A percentile compares a stretch with the other conserved stretches of the same genome.
phyloP scores from a whole-genome alignment of 2,329 filamentous ascomycete species.

The Sporothrix inflata region DNA sequence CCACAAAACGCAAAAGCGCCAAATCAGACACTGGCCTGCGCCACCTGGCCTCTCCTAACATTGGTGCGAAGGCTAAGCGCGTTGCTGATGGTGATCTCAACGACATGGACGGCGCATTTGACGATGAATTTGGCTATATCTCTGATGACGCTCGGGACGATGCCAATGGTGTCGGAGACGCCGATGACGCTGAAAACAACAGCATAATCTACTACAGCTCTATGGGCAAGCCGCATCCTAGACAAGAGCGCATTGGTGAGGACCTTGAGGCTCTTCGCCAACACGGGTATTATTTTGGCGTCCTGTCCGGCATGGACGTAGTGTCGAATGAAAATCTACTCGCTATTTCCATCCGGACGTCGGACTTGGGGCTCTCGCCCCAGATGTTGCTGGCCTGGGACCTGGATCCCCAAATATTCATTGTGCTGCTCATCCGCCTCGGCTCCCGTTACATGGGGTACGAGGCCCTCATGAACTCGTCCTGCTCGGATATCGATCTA shows the following conservation, averaged over 20 bases:
- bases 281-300: conserved; percentile 72
- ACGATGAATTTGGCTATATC: background rate
- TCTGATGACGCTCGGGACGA: conserved; percentile 33
- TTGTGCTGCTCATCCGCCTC: conserved; percentile 73
- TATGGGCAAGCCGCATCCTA: background rate
- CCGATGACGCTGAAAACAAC: conserved; percentile 40
- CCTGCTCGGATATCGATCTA: conserved; percentile 31
- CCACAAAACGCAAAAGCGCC: background rate
- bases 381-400: conserved; percentile 80
- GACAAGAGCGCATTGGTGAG: conserved; percentile 46
- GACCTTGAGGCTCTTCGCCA: conserved; percentile 65
- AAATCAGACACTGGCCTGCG: background rate
- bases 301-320: conserved; percentile 54
- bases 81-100: background rate
- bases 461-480: conserved; percentile 52
- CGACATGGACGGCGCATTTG: background rate
- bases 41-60: background rate
- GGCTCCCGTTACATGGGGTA: conserved; percentile 61
- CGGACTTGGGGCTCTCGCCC: conserved; percentile 71
- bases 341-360: conserved; percentile 69
- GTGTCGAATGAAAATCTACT: conserved; percentile 53
- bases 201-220: conserved; percentile 30
- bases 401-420: conserved; percentile 65
- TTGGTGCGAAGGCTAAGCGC: background rate
- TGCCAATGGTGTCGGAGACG: conserved; percentile 38